These are phyloP conservation scores for Geotrichum cucujoidarum DNA, from an alignment of 1,139 yeast genomes.

Conservation along the genomic window DNA sequence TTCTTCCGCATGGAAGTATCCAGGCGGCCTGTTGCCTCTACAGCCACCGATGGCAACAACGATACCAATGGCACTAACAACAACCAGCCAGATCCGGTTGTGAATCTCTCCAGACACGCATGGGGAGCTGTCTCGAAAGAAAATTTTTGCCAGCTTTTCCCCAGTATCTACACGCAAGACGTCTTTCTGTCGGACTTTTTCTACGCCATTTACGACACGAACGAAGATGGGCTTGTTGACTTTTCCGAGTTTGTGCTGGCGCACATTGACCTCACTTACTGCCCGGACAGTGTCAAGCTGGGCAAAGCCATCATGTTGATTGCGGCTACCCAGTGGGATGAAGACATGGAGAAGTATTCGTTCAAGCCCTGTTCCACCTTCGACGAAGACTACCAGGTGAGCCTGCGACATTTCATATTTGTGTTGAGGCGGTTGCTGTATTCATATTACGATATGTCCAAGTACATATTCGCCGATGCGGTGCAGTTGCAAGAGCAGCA, in stretches of 20 bases:
- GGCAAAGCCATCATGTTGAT: constrained; percentile 6
- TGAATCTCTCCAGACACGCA: constrained; percentile 1
- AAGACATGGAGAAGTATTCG: constrained; percentile 7
- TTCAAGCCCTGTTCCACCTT: constrained; percentile 1
- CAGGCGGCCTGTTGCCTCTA: too few relatives aligned
- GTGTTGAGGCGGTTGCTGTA: constrained; percentile 22
- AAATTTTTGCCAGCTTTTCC: constrained; percentile 21
- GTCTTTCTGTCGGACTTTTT: constrained; percentile 20
- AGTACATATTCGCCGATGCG: constrained; percentile 27
- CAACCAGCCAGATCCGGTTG: too few relatives aligned
- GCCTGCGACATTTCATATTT: constrained; percentile 1
- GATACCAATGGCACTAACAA: too few relatives aligned
- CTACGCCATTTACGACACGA: constrained; percentile 24
- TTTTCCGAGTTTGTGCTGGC: constrained; percentile 25
- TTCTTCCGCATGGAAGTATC: background rate
- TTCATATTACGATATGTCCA: constrained; percentile 23
- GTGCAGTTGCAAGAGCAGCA: constrained; percentile 18
- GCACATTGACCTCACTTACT: constrained; percentile 8
- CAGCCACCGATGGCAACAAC: too few relatives aligned
- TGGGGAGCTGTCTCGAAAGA: constrained; percentile 17
- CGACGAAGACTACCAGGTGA: constrained; percentile 4
- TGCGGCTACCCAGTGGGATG: constrained; percentile 2
- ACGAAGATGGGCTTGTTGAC: constrained; percentile 24
- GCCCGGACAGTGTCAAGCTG: constrained; percentile 10
- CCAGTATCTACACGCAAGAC: constrained; percentile 19